A percentile compares a stretch with the other conserved stretches of the same genome.
Evolutionary conservation across 2,329 filamentous ascomycete species (phyloP).

Genomic region (Botrytis elliptica): DNA sequence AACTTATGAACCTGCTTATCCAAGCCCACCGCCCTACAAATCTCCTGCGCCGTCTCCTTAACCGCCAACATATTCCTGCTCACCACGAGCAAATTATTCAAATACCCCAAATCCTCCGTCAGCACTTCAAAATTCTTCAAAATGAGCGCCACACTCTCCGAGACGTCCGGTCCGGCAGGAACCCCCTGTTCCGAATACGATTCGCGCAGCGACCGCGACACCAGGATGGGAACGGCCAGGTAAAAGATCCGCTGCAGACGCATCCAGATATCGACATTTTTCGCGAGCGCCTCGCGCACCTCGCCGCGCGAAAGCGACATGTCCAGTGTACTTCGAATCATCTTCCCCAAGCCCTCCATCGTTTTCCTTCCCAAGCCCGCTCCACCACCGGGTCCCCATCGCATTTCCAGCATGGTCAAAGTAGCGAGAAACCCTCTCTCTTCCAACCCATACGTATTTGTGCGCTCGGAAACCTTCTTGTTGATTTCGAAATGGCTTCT

Average conservation of each 20-base stretch:
- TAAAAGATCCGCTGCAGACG: conserved; percentile 62
- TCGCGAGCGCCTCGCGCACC: conserved; percentile 58
- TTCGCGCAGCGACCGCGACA: conserved; percentile 57
- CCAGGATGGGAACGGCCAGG: conserved; percentile 59
- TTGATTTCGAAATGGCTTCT: conserved; percentile 19
- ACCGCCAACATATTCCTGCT: conserved; percentile 64
- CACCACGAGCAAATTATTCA: conserved; percentile 68
- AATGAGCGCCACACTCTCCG: conserved; percentile 62
- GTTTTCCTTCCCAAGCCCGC: conserved; percentile 55
- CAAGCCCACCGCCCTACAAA: conserved; percentile 63
- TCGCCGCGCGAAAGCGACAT: conserved; percentile 60
- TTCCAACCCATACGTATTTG: conserved; percentile 53
- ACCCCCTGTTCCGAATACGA: conserved; percentile 53
- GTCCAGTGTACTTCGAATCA: conserved; percentile 60
- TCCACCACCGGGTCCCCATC: conserved; percentile 59
- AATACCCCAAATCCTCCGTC: conserved; percentile 60
- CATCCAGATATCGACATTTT: conserved; percentile 65
- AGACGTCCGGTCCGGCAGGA: conserved; percentile 55
- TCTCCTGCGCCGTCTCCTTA: conserved; percentile 63
- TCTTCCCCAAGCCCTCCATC: conserved; percentile 53
- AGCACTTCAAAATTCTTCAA: conserved; percentile 60
- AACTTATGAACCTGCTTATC: conserved; percentile 66
- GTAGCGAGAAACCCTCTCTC: conserved; percentile 61
- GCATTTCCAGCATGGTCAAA: conserved; percentile 51
- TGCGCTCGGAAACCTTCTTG: conserved; percentile 28